Conservation (phyloP, 73 alveolate species). For the Paramecium sexaurelia region DNA sequence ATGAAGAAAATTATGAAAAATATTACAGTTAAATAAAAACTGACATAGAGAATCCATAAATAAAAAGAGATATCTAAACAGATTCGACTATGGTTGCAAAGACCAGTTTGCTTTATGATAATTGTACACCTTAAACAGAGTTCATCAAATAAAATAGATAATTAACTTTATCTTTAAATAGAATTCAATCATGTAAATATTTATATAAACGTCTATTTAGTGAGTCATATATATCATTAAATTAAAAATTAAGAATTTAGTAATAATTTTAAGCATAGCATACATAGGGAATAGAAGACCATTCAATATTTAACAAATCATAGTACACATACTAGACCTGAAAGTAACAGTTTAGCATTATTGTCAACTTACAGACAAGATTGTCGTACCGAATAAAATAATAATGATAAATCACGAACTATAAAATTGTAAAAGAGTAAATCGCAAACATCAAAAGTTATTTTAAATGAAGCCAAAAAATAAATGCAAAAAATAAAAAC, state of each 20-base stretch:
- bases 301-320: background rate
- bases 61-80: background rate
- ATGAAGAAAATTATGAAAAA: conserved; percentile 15
- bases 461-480: conserved; percentile 2
- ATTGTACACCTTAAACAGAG: background rate
- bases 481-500: background rate
- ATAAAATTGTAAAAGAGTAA: background rate
- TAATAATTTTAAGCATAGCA: background rate
- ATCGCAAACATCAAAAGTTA: background rate
- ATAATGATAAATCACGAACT: background rate
- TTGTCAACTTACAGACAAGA: background rate
- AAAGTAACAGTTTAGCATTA: background rate
- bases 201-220: background rate
- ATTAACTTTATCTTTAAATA: background rate
- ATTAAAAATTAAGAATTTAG: background rate
- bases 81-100: background rate
- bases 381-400: background rate
- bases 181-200: conserved; percentile 27
- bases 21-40: background rate
- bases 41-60: background rate
- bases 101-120: background rate
- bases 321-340: background rate
- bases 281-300: background rate
- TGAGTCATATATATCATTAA: background rate
- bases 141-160: background rate